Base-by-base conservation (phyloP, 129 eudicot species). In the Gnaphalium uliginosum region DNA sequence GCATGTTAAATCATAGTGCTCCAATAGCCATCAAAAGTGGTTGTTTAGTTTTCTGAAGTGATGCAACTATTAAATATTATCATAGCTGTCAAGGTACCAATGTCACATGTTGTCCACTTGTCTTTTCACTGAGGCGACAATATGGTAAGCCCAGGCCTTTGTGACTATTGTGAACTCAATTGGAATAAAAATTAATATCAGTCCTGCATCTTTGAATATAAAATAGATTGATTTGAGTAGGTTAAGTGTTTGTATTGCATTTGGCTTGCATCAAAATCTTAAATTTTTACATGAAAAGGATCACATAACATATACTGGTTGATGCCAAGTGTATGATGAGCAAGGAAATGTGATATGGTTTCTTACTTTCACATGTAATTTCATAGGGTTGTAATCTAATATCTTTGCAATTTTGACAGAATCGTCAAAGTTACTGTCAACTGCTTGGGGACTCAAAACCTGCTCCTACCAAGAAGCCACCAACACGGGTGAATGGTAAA, bases 391-490 rank as follows among this genome's bases (percentile, higher is more conserved):
- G 26, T 64, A 22, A 21, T 48, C 5, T 46, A 11, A 2, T 13
- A 2, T 17, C 33, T 11, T 27, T 65, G 4, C 48, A 65, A 43
- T 74, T 30, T 68, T 81, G 77, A 78, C 92, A 94, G 99, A 94
- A 94, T 66, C 99, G 99, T 68, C 99, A 87, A 83, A 90, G 77
- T 76, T 91, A 79, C 50, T 73, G 87, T 53, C 97, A 82, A 79
- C 81, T 91, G 75, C 86, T 81, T 82, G 96, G 77, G 74, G 90
- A 91, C 33, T 75, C 81, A 43, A 94, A 89, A 83, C 71, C 84
- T 82, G 61, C 92, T 43, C 21, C 88, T 54, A 78, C 79, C 57
- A 91, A 89, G 83, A 66, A 81, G 15, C 62, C 76, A 74, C 82
- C 87, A 57, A 68, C 81, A 29, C 86, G 93, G 61, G 57, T 72